A percentile compares a stretch with the other conserved stretches of the same genome.
Evolutionary conservation across 2,329 filamentous ascomycete species (phyloP).

Genomic region (Colletotrichum navitas): DNA sequence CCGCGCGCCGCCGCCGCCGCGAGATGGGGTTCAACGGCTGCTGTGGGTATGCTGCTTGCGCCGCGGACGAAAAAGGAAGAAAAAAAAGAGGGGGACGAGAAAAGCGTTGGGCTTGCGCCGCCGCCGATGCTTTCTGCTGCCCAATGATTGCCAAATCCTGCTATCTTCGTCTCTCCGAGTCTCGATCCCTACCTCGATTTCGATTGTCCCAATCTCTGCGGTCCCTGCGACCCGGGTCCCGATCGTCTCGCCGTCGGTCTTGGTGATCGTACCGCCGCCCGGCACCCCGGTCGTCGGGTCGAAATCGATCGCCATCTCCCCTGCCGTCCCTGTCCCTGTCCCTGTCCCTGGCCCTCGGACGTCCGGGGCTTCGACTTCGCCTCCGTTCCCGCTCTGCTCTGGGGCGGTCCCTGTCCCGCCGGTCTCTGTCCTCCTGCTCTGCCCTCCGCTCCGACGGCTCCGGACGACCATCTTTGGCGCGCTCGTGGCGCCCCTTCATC

Average conservation of each 20-base stretch:
- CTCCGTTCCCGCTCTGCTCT: constrained; percentile 47
- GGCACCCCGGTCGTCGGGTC: constrained; percentile 35
- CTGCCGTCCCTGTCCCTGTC: constrained; percentile 29
- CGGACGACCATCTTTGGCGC: constrained; percentile 50
- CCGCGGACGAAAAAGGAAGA: constrained; percentile 18
- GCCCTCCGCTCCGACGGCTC: constrained; percentile 18
- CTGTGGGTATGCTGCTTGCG: constrained; percentile 30
- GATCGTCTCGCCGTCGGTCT: constrained; percentile 44
- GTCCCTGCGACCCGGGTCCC: constrained; percentile 51
- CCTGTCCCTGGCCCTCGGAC: constrained; percentile 32
- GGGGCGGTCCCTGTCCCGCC: constrained; percentile 38
- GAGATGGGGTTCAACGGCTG: constrained; percentile 21
- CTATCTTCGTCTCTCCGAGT: constrained; percentile 48
- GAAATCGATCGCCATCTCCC: constrained; percentile 34
- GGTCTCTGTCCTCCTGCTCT: constrained; percentile 38
- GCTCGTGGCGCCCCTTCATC: constrained; percentile 65
- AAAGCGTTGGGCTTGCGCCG: neutral
- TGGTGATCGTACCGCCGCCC: constrained; percentile 40
- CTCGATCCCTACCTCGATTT: constrained; percentile 47
- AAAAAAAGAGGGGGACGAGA: neutral
- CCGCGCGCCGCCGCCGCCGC: constrained; percentile 12
- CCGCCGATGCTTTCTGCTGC: neutral
- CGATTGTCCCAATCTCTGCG: constrained; percentile 51
- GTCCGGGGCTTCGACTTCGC: constrained; percentile 58
- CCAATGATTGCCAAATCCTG: neutral